A percentile compares a stretch with the other conserved stretches of the same genome.
Evolutionary conservation across 768 basidiomycete genomes (phyloP).

Genomic region (Kwoniella mangroviensis): DNA sequence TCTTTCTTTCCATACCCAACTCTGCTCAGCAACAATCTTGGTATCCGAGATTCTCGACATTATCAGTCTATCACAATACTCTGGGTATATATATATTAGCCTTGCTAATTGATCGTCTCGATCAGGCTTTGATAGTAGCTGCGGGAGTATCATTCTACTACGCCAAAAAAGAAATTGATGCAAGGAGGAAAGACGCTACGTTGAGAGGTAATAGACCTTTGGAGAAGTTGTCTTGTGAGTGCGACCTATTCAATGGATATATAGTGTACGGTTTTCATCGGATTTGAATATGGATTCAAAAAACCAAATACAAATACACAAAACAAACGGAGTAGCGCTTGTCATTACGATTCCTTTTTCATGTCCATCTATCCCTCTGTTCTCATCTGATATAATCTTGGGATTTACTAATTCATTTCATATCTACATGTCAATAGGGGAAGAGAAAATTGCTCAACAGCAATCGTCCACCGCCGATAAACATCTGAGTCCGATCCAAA

Average conservation of each 20-base stretch:
- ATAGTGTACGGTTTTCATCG: no score
- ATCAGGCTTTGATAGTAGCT: slow-evolving; percentile 40
- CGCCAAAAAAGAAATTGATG: slow-evolving; percentile 40
- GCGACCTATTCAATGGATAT: not conserved
- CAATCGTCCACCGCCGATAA: slow-evolving; percentile 9
- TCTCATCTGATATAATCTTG: no score
- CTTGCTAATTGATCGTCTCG: not conserved
- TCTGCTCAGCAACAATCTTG: not conserved
- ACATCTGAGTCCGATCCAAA: slow-evolving; percentile 12
- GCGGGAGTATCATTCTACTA: slow-evolving; percentile 39
- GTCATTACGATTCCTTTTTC: no score
- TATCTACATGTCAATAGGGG: slow-evolving; percentile 7
- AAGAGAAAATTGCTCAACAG: slow-evolving; percentile 22
- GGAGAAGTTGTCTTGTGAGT: slow-evolving; percentile 42
- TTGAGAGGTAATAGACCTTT: slow-evolving; percentile 26
- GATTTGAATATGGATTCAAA: no score
- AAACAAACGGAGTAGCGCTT: no score
- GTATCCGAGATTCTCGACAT: no score
- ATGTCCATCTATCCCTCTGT: no score
- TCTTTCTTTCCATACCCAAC: not conserved
- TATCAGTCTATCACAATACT: no score
- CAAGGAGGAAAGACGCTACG: slow-evolving; percentile 30
- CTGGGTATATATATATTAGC: not conserved
- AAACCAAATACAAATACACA: no score
- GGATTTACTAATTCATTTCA: not conserved